Percentiles rank a stretch among this genome's conserved stretches.
Conservation (phyloP, 2,329 filamentous ascomycete genomes). For the Parasarocladium wereldwijsianum region DNA sequence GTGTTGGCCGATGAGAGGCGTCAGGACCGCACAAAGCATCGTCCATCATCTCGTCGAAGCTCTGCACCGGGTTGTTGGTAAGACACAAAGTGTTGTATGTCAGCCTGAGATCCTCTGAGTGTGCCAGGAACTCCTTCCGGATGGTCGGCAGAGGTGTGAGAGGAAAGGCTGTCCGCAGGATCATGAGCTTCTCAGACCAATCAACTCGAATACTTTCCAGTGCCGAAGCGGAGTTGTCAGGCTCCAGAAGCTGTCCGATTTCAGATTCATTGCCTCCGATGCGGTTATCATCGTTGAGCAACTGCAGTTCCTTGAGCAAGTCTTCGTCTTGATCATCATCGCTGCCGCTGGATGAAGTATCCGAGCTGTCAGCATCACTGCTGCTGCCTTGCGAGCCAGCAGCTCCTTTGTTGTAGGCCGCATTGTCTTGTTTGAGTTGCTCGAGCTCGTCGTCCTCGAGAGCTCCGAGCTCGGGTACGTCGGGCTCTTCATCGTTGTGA, state of each 20-base stretch:
- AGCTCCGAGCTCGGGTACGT: slow-evolving; percentile 6
- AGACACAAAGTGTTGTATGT: slow-evolving; percentile 22
- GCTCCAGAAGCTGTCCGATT: slow-evolving; percentile 8
- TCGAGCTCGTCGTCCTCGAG: background rate
- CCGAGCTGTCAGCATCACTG: no score
- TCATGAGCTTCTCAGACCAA: slow-evolving; percentile 9
- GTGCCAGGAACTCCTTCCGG: slow-evolving; percentile 19
- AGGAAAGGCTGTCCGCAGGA: slow-evolving; percentile 29
- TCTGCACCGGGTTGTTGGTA: slow-evolving; percentile 16
- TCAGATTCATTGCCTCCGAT: slow-evolving; percentile 9
- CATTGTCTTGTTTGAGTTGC: no score
- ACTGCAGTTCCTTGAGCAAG: slow-evolving; percentile 24
- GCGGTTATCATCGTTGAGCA: slow-evolving; percentile 24
- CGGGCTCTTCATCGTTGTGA: slow-evolving; percentile 5
- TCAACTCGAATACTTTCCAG: slow-evolving; percentile 3
- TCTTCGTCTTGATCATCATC: slow-evolving; percentile 8
- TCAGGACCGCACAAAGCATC: slow-evolving; percentile 3
- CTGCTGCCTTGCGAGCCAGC: no score
- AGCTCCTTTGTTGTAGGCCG: no score
- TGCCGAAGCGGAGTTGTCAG: slow-evolving; percentile 3
- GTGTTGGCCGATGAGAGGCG: background rate
- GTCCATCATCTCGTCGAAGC: slow-evolving; percentile 19
- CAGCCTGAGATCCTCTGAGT: slow-evolving; percentile 18
- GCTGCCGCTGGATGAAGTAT: no score
- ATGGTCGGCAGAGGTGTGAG: slow-evolving; percentile 18